These are phyloP conservation scores for Musa acuminata DNA, from an alignment of 176 grass and related monocot species.

Conservation along the genomic window DNA sequence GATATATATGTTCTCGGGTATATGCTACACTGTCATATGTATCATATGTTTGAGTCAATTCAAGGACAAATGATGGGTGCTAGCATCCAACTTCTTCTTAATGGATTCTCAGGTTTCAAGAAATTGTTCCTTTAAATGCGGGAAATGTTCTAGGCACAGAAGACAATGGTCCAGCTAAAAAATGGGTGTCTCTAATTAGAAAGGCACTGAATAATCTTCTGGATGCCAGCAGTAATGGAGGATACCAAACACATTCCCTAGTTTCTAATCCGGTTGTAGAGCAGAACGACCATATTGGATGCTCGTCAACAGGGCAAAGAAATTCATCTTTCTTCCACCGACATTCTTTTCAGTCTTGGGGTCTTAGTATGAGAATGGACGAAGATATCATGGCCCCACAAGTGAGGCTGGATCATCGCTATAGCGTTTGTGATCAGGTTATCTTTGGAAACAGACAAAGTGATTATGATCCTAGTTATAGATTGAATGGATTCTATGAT, in stretches of 20 bases:
- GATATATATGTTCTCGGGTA: conserved; percentile 90
- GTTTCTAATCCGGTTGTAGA: conserved; percentile 64
- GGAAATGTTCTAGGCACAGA: conserved; percentile 89
- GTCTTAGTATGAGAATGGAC: no score
- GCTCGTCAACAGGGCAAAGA: no score
- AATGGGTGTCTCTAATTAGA: conserved; percentile 75
- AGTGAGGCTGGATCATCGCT: no score
- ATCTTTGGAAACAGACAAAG: no score
- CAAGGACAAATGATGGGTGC: neutral
- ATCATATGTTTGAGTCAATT: no score
- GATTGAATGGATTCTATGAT: no score
- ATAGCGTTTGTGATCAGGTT: no score
- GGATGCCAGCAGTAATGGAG: conserved; percentile 28
- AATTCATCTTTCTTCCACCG: no score
- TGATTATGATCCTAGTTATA: no score
- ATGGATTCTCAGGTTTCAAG: conserved; percentile 57
- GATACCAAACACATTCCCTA: conserved; percentile 56
- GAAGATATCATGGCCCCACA: no score
- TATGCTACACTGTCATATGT: neutral
- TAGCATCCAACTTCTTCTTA: neutral
- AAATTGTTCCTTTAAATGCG: conserved; percentile 94
- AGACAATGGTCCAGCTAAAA: conserved; percentile 72
- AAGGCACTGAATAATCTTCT: conserved; percentile 63
- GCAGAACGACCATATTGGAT: no score
- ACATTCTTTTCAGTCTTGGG: no score